Evolutionary conservation across 78 protist genomes (phyloP).

Genomic region (slime mould (Dictyostelium discoideum)): DNA sequence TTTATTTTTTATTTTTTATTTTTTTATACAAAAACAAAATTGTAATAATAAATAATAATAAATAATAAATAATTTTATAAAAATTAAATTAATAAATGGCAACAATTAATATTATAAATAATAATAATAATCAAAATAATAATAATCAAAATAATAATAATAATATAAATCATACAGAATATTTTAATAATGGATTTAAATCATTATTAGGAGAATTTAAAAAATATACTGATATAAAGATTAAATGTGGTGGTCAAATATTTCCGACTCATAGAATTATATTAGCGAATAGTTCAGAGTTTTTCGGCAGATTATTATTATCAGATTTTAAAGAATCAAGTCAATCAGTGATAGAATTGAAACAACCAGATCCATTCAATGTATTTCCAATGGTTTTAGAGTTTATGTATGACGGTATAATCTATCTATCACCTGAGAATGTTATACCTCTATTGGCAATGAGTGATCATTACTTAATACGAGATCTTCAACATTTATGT

Average conservation of each 20-base stretch:
- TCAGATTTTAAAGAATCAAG: conserved; percentile 52
- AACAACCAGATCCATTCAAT: conserved; percentile 72
- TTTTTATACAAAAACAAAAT: background rate
- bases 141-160: background rate
- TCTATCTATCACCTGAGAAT: conserved; percentile 54
- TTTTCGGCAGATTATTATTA: conserved; percentile 37
- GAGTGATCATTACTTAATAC: conserved; percentile 77
- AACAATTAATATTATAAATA: background rate
- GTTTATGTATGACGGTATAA: conserved; percentile 83
- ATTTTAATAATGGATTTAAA: conserved; percentile 63
- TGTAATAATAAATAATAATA: background rate
- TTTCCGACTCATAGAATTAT: conserved; percentile 51
- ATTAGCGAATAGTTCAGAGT: conserved; percentile 75
- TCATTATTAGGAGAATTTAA: conserved; percentile 39
- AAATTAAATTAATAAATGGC: background rate
- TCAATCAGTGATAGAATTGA: conserved; percentile 25
- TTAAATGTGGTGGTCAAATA: conserved; percentile 16
- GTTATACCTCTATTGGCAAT: conserved; percentile 79
- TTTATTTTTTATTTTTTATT: background rate
- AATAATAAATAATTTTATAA: too few species aligned
- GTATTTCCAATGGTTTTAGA: conserved; percentile 52
- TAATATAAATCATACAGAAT: conserved; percentile 17
- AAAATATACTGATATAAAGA: conserved; percentile 57
- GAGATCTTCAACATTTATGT: conserved; percentile 43
- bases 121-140: background rate